Base-by-base conservation (phyloP, 1,284 basidiomycete species). In the Wallemia mellicola region DNA sequence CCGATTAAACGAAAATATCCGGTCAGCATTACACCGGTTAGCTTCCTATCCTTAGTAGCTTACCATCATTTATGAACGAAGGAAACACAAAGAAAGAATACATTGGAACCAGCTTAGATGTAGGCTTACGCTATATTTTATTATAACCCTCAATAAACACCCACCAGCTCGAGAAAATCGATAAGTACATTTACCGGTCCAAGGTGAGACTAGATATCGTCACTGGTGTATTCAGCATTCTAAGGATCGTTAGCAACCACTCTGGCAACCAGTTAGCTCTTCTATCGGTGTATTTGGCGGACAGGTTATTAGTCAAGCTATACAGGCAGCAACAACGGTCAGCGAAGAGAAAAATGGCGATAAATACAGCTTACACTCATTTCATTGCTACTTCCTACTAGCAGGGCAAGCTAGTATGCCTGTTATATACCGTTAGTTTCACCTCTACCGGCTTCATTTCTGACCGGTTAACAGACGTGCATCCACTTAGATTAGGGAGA, bases 401-500 rank as follows among this genome's bases (percentile, higher is more conserved):
- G 81, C 82, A 63, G 88, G 83, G 15, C 81, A 85, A 27, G 76
- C 81, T 0, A 73, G 79, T 9, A 76, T 79, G 17, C 83, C 86
- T 14, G 83, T 94, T 64, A 74, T 88, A 56, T 94, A 89, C 69
- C 76, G 77, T 62, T 83, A 92, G 59, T 85, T 89, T 64, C 75
- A 80, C n/a, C 70, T 89, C n/a, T 80, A 87, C 22, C 77, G 87
- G 63, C 73, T 73, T 66, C 58, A 66, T 27, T 19, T 27, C 17
- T 25, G 28, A 28, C 54, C 30, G 38, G 27, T 27, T 25, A 19
- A 27, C 28, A 54, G 28, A 28, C 24, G 55, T 57, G 15, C 24
- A 30, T 2, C 54, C 57, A 2, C 27, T 54, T 5, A 22, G 24
- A 24, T 17, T 25, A 27, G 83, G 83, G 28, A 75, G 76, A 28